Conservation (phyloP, 2,329 filamentous ascomycete species). For the Graphiopsis chlorocephala region DNA sequence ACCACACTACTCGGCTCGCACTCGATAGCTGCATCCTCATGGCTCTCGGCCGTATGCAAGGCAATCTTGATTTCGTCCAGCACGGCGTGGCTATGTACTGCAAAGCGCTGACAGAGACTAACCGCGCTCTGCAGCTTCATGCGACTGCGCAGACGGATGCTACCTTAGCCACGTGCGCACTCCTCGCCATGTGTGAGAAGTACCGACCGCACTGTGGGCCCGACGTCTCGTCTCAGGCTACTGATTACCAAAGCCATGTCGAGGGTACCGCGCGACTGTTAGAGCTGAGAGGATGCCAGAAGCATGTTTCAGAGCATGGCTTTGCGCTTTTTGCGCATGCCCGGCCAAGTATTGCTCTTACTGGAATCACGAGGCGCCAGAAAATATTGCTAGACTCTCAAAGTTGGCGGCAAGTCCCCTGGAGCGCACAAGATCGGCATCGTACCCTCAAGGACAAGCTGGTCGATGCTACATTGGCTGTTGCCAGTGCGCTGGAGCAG, state of each 20-base stretch:
- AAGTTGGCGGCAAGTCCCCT: background rate
- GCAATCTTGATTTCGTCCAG: background rate
- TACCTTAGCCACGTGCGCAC: background rate
- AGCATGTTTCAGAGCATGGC: background rate
- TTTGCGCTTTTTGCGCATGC: background rate
- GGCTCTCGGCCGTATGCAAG: background rate
- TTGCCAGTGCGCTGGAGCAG: background rate
- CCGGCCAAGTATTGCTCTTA: background rate
- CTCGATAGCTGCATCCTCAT: slow-evolving; percentile 4
- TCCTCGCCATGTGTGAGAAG: slow-evolving; percentile 4
- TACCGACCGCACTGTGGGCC: background rate
- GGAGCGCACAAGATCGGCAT: background rate
- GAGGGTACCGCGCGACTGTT: background rate
- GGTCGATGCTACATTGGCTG: background rate
- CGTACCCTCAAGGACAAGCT: background rate
- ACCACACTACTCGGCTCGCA: background rate
- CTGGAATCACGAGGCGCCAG: background rate
- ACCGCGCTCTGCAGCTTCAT: background rate
- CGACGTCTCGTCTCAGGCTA: background rate
- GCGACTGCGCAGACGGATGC: slow-evolving; percentile 9
- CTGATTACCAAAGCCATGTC: background rate
- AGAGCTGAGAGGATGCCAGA: background rate
- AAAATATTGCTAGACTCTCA: background rate
- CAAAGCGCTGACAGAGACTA: background rate
- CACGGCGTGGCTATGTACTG: slow-evolving; percentile 1